Base-by-base conservation (phyloP, 129 eudicot genomes). In the Glebionis coronaria region DNA sequence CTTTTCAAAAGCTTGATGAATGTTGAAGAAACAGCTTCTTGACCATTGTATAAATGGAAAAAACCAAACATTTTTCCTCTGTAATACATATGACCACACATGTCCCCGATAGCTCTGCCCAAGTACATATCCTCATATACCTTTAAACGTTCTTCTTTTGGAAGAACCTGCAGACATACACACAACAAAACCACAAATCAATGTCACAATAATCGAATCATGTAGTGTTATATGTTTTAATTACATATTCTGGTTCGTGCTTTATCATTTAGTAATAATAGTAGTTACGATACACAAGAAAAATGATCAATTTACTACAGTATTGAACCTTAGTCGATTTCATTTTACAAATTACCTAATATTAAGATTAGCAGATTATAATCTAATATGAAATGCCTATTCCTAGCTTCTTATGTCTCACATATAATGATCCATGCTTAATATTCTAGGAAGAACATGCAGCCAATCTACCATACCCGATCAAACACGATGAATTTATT, bases 21-120 rank as follows among this genome's bases (percentile, higher is more conserved):
- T 0, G 67, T 67, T 18, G 75, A 70, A 40, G 75, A 70, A 45
- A 70, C 75, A 6, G 75, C 75, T 46, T 70, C 75, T 70, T 70
- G 75, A 11, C 75, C 75, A 18, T 70, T 70, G 67, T 70, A 70
- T 45, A 70, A 59, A 46, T 70, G 75, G 46, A 70, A 67, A 70
- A 70, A 70, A 58, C 75, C 75, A 12, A 70, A 70, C 75, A 70
- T 70, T 70, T 70, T 70, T 5, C 75, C 75, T 35, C 75, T 70
- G 49, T 70, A 70, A 29, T 70, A 70, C 75, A 70, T 70, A 9
- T 70, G 75, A 27, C 67, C 75, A 44, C 75, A 70, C 75, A 70
- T 70, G 67, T 70, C 75, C 49, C 58, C 75, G 12, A 70, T 57
- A 15, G 63, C 58, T 59, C 75, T 70, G 25, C 75, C 75, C 67